phyloP scores from a whole-genome alignment of 345 rosid genomes.

The Hirschfeldia incana region DNA sequence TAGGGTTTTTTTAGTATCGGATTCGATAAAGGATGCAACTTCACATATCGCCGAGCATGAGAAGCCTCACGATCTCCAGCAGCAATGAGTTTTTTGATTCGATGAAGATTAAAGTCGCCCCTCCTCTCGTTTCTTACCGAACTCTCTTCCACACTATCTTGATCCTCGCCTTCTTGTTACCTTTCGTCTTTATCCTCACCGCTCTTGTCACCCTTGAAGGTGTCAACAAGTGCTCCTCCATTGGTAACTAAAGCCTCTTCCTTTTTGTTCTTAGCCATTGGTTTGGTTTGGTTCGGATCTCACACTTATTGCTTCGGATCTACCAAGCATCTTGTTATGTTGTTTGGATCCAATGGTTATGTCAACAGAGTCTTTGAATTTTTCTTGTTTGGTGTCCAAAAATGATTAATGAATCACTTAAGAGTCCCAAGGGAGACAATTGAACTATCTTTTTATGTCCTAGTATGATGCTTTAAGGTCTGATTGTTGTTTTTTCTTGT shows the following conservation, averaged over 20 bases:
- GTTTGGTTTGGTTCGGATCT: slow-evolving; percentile 1
- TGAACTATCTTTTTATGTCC: too few relatives aligned
- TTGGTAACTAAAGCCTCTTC: slow-evolving; percentile 48
- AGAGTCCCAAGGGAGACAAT: too few relatives aligned
- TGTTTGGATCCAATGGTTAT: neutral
- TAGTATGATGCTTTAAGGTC: neutral
- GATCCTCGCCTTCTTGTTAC: slow-evolving; percentile 94
- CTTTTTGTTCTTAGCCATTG: neutral
- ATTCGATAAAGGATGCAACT: slow-evolving; percentile 78
- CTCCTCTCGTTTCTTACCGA: slow-evolving; percentile 96
- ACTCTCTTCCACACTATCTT: slow-evolving; percentile 95
- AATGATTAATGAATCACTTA: too few relatives aligned
- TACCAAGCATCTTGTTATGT: neutral
- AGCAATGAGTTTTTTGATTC: slow-evolving; percentile 97
- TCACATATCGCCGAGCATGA: slow-evolving; percentile 99
- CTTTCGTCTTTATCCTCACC: slow-evolving; percentile 97
- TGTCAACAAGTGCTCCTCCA: slow-evolving; percentile 99
- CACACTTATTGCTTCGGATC: neutral
- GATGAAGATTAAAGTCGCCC: slow-evolving; percentile 99
- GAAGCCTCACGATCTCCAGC: slow-evolving; percentile 98
- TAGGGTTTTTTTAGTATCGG: neutral
- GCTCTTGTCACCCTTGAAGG: slow-evolving; percentile 99
- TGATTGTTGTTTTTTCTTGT: neutral
- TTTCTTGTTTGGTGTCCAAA: too few relatives aligned
- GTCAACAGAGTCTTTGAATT: neutral